phyloP scores from a whole-genome alignment of 2,329 filamentous ascomycete genomes.

The Hypoxylon sp. region DNA sequence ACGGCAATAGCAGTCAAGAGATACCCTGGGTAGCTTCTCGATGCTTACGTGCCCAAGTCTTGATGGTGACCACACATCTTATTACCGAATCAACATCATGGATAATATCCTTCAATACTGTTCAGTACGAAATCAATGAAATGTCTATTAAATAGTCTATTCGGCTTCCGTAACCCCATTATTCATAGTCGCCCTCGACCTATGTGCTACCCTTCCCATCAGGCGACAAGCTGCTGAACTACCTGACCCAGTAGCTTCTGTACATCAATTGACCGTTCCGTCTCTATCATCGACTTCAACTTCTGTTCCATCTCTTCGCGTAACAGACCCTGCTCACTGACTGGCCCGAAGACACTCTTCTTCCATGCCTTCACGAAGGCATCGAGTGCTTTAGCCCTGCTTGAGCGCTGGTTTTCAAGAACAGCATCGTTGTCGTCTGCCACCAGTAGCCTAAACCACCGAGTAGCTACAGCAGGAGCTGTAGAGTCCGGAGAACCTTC shows the following conservation, averaged over 20 bases:
- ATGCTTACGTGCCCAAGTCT: no score
- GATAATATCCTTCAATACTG: background rate
- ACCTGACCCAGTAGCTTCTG: conserved; percentile 61
- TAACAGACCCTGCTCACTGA: conserved; percentile 34
- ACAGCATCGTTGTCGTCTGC: conserved; percentile 63
- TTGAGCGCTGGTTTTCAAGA: conserved; percentile 66
- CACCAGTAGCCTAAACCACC: conserved; percentile 65
- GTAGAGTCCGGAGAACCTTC: conserved; percentile 31
- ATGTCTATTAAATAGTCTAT: conserved; percentile 7
- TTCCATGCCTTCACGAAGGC: conserved; percentile 61
- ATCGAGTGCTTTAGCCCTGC: conserved; percentile 63
- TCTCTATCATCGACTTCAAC: conserved; percentile 56
- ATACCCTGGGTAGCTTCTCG: background rate
- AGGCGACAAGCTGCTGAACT: conserved; percentile 44
- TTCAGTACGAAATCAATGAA: background rate
- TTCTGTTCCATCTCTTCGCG: conserved; percentile 54
- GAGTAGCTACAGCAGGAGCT: conserved; percentile 48
- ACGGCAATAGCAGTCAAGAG: no score
- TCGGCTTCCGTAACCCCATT: background rate
- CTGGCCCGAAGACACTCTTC: conserved; percentile 60
- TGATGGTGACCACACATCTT: no score
- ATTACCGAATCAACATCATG: background rate
- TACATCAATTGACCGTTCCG: conserved; percentile 63
- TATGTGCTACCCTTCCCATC: background rate
- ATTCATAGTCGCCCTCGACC: background rate